Conservation (phyloP, 2,329 filamentous ascomycete genomes). For the Calcarisporium arbuscula region DNA sequence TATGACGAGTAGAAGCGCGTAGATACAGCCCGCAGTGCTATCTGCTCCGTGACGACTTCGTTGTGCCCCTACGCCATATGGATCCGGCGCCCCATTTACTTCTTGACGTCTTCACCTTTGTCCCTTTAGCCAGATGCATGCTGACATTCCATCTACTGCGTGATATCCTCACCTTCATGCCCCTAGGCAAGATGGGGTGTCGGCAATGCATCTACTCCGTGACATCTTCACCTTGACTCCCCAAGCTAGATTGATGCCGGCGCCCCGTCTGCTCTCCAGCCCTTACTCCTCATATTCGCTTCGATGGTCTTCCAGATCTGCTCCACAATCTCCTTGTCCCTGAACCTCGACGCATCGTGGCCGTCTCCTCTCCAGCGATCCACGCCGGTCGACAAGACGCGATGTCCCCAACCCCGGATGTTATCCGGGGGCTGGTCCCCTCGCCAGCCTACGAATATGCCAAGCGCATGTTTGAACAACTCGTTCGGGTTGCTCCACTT, state of each 20-base stretch:
- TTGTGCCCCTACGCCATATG: no score
- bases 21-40: no score
- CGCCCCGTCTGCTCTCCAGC: conserved; percentile 70
- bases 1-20: no score
- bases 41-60: no score
- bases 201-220: no score
- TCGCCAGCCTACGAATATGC: conserved; percentile 86
- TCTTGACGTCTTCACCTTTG: no score
- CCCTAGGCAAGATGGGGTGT: no score
- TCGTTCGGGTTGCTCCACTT: conserved; percentile 89
- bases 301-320: conserved; percentile 87
- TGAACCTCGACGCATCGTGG: conserved; percentile 58
- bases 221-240: no score
- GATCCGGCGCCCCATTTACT: no score
- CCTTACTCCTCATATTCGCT: conserved; percentile 75
- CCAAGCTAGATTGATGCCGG: conserved; percentile 47
- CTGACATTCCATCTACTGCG: no score
- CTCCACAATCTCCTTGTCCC: conserved; percentile 90
- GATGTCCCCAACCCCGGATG: conserved; percentile 78
- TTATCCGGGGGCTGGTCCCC: conserved; percentile 73
- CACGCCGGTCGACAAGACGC: conserved; percentile 71
- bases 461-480: conserved; percentile 81
- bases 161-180: no score
- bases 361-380: conserved; percentile 69
- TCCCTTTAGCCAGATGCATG: no score